These are phyloP conservation scores for Kodamaea plutei DNA, from an alignment of 1,139 yeast species.

Conservation along the genomic window DNA sequence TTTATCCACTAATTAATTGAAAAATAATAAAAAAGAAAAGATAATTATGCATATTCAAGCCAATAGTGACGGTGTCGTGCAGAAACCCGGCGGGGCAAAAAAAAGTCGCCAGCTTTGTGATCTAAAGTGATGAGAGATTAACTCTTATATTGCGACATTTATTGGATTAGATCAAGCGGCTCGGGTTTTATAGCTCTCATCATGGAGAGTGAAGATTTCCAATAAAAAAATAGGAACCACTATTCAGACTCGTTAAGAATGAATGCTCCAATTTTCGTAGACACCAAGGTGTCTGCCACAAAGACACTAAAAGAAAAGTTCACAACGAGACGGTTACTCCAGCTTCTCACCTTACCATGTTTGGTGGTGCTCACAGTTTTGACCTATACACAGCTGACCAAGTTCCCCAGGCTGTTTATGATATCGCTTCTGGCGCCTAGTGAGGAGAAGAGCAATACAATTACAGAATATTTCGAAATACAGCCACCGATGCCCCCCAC, in stretches of 20 bases:
- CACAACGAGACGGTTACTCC: background rate
- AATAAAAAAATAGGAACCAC: no score
- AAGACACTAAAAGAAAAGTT: background rate
- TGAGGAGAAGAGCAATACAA: background rate
- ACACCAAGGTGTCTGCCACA: background rate
- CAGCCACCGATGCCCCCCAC: slow-evolving; percentile 4
- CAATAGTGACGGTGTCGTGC: no score
- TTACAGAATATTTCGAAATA: slow-evolving; percentile 3
- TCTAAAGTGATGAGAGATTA: no score
- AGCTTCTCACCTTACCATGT: slow-evolving; percentile 2
- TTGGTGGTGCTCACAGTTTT: slow-evolving; percentile 1
- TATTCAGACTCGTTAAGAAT: no score
- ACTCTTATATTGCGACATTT: background rate
- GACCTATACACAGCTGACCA: slow-evolving; percentile 2
- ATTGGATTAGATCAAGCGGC: background rate
- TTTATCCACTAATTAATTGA: no score
- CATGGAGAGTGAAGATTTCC: no score
- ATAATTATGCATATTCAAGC: no score
- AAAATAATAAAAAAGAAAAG: no score
- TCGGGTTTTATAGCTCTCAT: no score
- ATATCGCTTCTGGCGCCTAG: background rate
- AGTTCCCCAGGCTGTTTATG: slow-evolving; percentile 2
- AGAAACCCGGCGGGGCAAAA: no score
- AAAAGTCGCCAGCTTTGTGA: no score
- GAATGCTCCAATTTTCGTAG: no score